Base-by-base conservation (phyloP, 2,329 filamentous ascomycete species). In the Cladosporium sp. region DNA sequence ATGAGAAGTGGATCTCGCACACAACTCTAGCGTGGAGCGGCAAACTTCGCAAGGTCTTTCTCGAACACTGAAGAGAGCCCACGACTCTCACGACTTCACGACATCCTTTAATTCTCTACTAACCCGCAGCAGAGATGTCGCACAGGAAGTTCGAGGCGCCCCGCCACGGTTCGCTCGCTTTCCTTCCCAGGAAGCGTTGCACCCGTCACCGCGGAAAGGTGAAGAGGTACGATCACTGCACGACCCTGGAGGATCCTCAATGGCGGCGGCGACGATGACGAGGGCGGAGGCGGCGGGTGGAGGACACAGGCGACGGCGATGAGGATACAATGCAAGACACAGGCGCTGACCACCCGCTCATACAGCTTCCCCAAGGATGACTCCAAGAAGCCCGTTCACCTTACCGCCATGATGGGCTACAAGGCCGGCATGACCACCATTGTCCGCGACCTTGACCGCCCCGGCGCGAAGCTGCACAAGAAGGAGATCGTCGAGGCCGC, bases 391-490 rank as follows among this genome's bases (percentile, higher is more conserved):
- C 89, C 91, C 70, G 89, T 96, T 76, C 93, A 99, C 84, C 85
- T 99, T 70, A 99, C 93, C 61, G 93, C 93, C 71, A 79, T 89
- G 71, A 91, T 97, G 86, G 93, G 93, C 75, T 99, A 99, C 86
- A 99, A 99, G 89, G 93, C 93, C 74, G 93, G 93, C 76, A 99
- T 99, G 93, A 96, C 90, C 76, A 99, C 93, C 70, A 93, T 97
- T 77, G 93, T 99, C 75, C 92, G 93, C 79, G 92, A 96, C 78
- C 84, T 97, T 76, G 93, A 99, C 85, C 88, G 93, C 78, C 93
- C 93, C 64, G 93, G 93, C 77, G 93, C 93, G 70, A 99, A 99
- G 86, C 84, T 93, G 78, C 90, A 99, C 89, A 97, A 97, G 89
- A 90, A 97, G 85, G 85, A 97, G 79, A 79, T 95, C 73, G 86